Percentiles rank a stretch among this genome's conserved stretches.
Evolutionary conservation across 352 stramenopile genomes (phyloP).

Genomic region (Phytophthora litchii): DNA sequence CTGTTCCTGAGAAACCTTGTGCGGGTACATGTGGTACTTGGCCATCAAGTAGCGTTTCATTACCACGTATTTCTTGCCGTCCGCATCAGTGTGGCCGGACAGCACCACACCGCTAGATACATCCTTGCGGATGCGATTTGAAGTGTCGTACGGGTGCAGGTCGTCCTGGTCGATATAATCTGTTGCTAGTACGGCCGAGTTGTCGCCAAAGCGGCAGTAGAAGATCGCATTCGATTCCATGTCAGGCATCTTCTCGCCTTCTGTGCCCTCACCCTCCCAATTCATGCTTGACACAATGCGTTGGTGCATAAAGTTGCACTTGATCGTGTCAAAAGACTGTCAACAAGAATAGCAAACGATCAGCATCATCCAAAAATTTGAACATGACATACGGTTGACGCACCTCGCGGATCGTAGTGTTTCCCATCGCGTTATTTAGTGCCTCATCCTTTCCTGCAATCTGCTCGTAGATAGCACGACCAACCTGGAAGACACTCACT

Average conservation of each 20-base stretch:
- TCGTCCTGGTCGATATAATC: slow-evolving; percentile 86
- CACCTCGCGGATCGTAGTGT: slow-evolving; percentile 63
- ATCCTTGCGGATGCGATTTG: slow-evolving; percentile 80
- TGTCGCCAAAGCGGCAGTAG: slow-evolving; percentile 64
- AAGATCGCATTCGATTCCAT: slow-evolving; percentile 80
- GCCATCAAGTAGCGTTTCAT: slow-evolving; percentile 85
- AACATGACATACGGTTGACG: background rate
- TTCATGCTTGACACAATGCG: slow-evolving; percentile 79
- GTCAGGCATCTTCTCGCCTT: slow-evolving; percentile 51
- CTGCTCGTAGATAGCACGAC: slow-evolving; percentile 74
- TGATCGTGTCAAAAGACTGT: slow-evolving; percentile 73
- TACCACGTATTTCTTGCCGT: slow-evolving; percentile 72
- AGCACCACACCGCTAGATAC: slow-evolving; percentile 75
- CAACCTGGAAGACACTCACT: slow-evolving; percentile 64
- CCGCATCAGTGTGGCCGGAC: slow-evolving; percentile 57
- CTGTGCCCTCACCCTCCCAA: slow-evolving; percentile 49
- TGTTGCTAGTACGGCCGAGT: slow-evolving; percentile 66
- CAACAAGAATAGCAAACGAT: background rate
- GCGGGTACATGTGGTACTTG: slow-evolving; percentile 82
- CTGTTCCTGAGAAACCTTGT: slow-evolving; percentile 70
- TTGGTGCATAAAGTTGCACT: slow-evolving; percentile 85
- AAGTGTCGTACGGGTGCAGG: slow-evolving; percentile 72
- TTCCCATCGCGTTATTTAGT: slow-evolving; percentile 60
- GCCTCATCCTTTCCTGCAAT: slow-evolving; percentile 70
- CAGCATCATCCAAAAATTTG: background rate